Percentiles rank a stretch among this genome's conserved stretches.
phyloP scores from a whole-genome alignment of 2,329 filamentous ascomycete genomes.

The Fusarium abutilonis region DNA sequence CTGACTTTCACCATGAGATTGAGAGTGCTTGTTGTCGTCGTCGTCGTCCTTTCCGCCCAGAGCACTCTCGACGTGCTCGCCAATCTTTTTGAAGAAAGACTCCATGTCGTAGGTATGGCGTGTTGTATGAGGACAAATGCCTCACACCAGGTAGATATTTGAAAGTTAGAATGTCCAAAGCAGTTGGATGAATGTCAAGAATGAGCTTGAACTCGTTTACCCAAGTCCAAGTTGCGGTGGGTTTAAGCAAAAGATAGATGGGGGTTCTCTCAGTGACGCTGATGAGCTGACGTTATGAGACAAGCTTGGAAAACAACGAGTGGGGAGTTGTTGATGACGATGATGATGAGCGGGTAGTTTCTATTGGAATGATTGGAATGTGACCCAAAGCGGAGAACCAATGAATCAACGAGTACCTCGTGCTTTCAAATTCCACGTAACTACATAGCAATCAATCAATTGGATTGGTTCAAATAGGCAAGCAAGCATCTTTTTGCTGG shows the following conservation, averaged over 20 bases:
- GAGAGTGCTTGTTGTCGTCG: conserved; percentile 52
- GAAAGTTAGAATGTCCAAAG: not conserved
- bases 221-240: conserved; percentile 25
- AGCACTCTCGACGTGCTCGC: conserved; percentile 35
- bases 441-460: conserved; percentile 7
- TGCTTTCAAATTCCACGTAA: not conserved
- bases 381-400: conserved; percentile 21
- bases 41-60: conserved; percentile 51
- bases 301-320: conserved; percentile 24
- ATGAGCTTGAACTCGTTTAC: not conserved
- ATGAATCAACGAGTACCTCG: conserved; percentile 13
- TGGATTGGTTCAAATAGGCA: conserved; percentile 15
- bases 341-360: conserved; percentile 14
- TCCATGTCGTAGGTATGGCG: conserved; percentile 34
- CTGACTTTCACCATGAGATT: conserved; percentile 11
- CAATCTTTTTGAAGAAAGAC: conserved; percentile 51
- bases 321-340: conserved; percentile 29
- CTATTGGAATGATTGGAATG: not conserved
- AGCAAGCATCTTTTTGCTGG: not conserved
- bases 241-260: conserved; percentile 16
- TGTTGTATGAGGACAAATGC: conserved; percentile 2
- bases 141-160: conserved; percentile 1
- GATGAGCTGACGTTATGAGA: conserved; percentile 33
- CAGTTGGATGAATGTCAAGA: conserved; percentile 1
- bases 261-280: conserved; percentile 20